phyloP scores from a whole-genome alignment of 306 rosid species.

The Citrullus colocynthis region DNA sequence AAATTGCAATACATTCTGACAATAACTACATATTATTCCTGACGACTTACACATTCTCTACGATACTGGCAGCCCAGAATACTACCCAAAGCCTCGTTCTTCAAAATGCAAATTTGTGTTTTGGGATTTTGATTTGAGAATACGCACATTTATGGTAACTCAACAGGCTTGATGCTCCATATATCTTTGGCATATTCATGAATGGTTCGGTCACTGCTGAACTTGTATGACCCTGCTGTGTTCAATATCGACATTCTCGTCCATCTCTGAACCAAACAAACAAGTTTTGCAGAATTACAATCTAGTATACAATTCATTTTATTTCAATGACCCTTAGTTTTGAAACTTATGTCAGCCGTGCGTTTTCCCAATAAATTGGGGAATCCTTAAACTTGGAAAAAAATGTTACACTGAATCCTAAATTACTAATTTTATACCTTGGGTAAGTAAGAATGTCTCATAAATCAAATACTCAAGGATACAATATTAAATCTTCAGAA shows the following conservation, averaged over 20 bases:
- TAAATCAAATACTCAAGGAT: too few species aligned
- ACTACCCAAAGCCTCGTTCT: background rate
- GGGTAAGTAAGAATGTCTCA: background rate
- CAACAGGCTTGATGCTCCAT: conserved; percentile 70
- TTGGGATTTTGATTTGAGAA: background rate
- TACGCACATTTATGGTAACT: conserved; percentile 30
- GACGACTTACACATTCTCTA: background rate
- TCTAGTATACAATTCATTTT: too few species aligned
- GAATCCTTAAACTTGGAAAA: too few species aligned
- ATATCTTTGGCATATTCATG: conserved; percentile 84
- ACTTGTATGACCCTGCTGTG: conserved; percentile 92
- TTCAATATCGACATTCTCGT: conserved; percentile 91
- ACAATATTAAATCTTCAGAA: too few species aligned
- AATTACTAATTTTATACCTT: background rate
- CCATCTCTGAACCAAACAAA: conserved; percentile 55
- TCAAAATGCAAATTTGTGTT: background rate
- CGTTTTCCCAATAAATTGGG: too few species aligned
- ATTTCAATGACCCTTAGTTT: too few species aligned
- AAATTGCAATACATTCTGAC: background rate
- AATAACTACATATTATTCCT: background rate
- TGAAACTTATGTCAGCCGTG: too few species aligned
- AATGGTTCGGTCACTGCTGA: conserved; percentile 96
- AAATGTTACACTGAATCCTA: too few species aligned
- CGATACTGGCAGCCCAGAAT: background rate
- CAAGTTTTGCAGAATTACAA: background rate